Conservation (phyloP, 495 filamentous ascomycete genomes). For the Penicillium crystallinum region DNA sequence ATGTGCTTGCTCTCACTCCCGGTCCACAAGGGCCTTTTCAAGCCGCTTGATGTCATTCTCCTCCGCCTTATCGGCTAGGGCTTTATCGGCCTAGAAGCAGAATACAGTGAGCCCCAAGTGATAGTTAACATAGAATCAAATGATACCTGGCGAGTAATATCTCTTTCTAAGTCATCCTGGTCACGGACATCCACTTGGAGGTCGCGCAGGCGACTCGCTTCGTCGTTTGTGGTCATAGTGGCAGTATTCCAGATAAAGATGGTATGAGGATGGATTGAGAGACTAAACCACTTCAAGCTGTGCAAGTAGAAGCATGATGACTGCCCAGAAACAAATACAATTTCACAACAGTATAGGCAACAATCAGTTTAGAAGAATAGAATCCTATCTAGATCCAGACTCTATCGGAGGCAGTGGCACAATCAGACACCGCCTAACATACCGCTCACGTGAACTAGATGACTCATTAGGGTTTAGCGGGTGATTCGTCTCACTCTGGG, state of each 20-base stretch:
- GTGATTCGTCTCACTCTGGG: neutral
- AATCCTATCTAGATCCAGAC: neutral
- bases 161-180: conserved; percentile 79
- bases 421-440: neutral
- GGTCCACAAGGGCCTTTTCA: conserved; percentile 63
- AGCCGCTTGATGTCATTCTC: conserved; percentile 82
- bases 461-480: neutral
- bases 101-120: conserved; percentile 3
- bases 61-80: conserved; percentile 76
- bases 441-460: neutral
- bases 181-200: conserved; percentile 72
- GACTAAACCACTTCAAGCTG: neutral
- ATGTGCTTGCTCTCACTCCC: conserved; percentile 37
- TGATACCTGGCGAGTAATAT: conserved; percentile 53
- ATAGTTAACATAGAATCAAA: neutral
- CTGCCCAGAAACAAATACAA: neutral
- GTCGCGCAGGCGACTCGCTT: conserved; percentile 57
- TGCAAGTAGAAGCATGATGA: conserved; percentile 3
- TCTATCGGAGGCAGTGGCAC: conserved; percentile 6
- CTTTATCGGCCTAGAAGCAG: conserved; percentile 59
- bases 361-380: conserved; percentile 1
- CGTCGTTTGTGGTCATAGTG: conserved; percentile 24
- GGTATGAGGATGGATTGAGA: conserved; percentile 6
- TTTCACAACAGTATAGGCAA: neutral
- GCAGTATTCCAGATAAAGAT: neutral